These are phyloP conservation scores for Corinectria fuckeliana DNA, from an alignment of 2,329 filamentous ascomycete species.

Conservation along the genomic window DNA sequence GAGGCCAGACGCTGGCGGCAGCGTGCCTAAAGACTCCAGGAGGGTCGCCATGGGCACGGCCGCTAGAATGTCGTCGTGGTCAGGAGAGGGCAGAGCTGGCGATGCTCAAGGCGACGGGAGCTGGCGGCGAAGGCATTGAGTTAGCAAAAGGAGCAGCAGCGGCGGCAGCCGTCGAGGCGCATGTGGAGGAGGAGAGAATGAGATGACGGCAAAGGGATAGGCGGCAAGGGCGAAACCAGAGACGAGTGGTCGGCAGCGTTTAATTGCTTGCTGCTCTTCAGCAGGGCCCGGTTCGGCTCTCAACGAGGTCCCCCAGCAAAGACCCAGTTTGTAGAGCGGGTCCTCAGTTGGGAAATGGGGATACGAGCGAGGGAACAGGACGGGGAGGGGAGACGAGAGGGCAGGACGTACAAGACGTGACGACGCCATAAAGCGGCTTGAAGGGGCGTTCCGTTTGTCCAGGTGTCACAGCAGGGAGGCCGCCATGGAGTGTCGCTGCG, in stretches of 20 bases:
- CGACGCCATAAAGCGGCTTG: slow-evolving; percentile 18
- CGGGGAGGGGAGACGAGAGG: slow-evolving; percentile 6
- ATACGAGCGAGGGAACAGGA: slow-evolving; percentile 9
- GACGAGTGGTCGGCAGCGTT: not conserved
- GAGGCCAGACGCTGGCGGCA: slow-evolving; percentile 39
- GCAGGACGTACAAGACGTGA: slow-evolving; percentile 19
- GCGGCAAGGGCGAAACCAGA: slow-evolving; percentile 5
- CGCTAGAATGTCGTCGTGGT: slow-evolving; percentile 21
- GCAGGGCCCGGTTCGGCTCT: slow-evolving; percentile 1
- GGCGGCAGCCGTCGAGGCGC: slow-evolving; percentile 7
- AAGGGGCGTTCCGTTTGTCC: not conserved
- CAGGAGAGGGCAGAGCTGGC: slow-evolving; percentile 35
- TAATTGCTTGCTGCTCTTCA: slow-evolving; percentile 11
- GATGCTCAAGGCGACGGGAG: slow-evolving; percentile 37
- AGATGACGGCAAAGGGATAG: slow-evolving; percentile 6
- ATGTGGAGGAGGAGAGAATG: slow-evolving; percentile 1
- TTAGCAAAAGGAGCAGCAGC: slow-evolving; percentile 28
- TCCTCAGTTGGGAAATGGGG: slow-evolving; percentile 9
- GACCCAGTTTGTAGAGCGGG: slow-evolving; percentile 8
- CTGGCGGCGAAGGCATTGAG: slow-evolving; percentile 35
- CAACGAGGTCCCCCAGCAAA: slow-evolving; percentile 17
- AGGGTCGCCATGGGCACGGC: slow-evolving; percentile 38
- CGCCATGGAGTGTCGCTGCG: slow-evolving; percentile 3
- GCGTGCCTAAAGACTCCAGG: slow-evolving; percentile 35
- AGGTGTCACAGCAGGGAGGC: not conserved